Conservation (phyloP, 2,329 filamentous ascomycete species). For the Diaporthe sp. region DNA sequence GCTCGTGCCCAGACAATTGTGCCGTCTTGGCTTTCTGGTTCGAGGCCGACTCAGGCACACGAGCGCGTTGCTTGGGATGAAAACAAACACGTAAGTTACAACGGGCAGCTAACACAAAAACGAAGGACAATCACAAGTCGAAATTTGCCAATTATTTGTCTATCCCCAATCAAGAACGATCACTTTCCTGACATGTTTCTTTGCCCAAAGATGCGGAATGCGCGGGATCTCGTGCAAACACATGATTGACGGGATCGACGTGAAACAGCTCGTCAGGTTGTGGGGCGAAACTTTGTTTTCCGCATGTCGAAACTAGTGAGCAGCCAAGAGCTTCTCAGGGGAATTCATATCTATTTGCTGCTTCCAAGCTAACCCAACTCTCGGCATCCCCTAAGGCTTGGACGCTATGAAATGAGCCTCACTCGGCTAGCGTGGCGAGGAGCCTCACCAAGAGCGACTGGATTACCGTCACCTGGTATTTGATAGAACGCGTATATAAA, state of each 20-base stretch:
- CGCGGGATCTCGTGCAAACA: background rate
- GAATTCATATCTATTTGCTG: background rate
- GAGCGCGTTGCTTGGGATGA: background rate
- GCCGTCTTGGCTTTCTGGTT: slow-evolving; percentile 9
- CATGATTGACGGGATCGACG: slow-evolving; percentile 10
- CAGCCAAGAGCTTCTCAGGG: background rate
- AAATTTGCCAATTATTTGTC: background rate
- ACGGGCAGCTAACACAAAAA: background rate
- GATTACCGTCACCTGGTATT: background rate
- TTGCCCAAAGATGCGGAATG: background rate
- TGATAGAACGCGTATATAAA: background rate
- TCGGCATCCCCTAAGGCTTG: slow-evolving; percentile 6
- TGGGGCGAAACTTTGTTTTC: slow-evolving; percentile 25
- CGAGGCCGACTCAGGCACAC: background rate
- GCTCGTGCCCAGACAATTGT: background rate
- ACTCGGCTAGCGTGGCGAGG: background rate
- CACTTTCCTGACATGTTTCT: background rate
- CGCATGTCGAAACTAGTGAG: background rate
- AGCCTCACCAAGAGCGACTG: background rate
- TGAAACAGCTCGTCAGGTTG: slow-evolving; percentile 14
- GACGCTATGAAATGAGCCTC: background rate
- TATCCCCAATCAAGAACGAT: background rate
- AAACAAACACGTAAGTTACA: background rate
- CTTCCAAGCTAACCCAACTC: slow-evolving; percentile 8
- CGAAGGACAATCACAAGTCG: no score